These are phyloP conservation scores for Trifolium subterraneum DNA, from an alignment of 306 rosid species.

Conservation along the genomic window DNA sequence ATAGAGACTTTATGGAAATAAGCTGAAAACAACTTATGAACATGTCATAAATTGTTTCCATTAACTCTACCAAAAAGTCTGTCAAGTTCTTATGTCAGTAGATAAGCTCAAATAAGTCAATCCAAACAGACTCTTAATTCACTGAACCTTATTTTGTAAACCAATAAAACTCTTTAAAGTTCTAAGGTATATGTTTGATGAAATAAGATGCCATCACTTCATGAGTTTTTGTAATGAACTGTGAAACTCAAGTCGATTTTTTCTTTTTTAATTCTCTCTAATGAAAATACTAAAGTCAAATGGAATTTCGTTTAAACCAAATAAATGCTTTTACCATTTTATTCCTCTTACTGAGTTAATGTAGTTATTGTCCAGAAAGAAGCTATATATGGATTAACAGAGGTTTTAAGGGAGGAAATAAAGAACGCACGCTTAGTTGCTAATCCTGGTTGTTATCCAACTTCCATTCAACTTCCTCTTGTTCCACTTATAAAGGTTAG, in stretches of 20 bases:
- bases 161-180: background rate
- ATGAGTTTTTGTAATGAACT: background rate
- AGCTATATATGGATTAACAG: slow-evolving; percentile 93
- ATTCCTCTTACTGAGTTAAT: slow-evolving; percentile 35
- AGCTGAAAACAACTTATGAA: too few relatives aligned
- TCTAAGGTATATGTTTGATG: slow-evolving; percentile 24
- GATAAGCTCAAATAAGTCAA: too few relatives aligned
- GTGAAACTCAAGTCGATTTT: background rate
- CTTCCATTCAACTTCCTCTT: slow-evolving; percentile 93
- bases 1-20: background rate
- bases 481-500: slow-evolving; percentile 86
- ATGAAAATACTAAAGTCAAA: background rate
- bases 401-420: slow-evolving; percentile 72
- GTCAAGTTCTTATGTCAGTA: background rate
- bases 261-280: background rate
- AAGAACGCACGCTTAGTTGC: slow-evolving; percentile 85
- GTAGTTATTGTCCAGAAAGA: slow-evolving; percentile 70
- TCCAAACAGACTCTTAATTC: background rate
- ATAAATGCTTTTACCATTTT: background rate
- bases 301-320: background rate
- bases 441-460: slow-evolving; percentile 98
- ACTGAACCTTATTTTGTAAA: slow-evolving; percentile 19
- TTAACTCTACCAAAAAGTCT: background rate
- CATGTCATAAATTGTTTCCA: background rate
- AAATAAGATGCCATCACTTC: slow-evolving; percentile 14